phyloP scores from a whole-genome alignment of 208 protist genomes.

The Histomonas meleagridis region DNA sequence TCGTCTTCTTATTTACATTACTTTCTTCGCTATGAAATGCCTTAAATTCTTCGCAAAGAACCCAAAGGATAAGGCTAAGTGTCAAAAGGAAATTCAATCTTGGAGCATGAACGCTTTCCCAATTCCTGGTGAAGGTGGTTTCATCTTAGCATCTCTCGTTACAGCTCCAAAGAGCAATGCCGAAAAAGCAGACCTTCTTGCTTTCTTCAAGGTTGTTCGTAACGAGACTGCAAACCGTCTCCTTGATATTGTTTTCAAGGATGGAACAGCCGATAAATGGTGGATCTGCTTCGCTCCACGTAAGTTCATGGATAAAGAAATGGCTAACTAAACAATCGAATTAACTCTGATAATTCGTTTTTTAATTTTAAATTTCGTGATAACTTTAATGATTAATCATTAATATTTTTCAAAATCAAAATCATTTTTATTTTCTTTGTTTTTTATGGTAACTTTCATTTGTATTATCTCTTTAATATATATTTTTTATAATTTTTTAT shows the following conservation, averaged over 20 bases:
- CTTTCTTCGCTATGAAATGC: slow-evolving; percentile 31
- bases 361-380: too few species aligned
- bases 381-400: too few species aligned
- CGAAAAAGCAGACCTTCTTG: background rate
- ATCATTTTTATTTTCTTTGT: too few species aligned
- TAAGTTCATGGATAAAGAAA: slow-evolving; percentile 28
- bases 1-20: slow-evolving; percentile 12
- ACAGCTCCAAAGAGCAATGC: background rate
- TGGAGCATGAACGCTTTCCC: slow-evolving; percentile 2
- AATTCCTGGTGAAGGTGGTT: background rate
- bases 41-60: slow-evolving; percentile 8
- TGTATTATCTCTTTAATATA: too few species aligned
- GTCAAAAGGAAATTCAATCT: background rate
- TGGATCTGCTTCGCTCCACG: slow-evolving; percentile 1
- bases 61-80: background rate
- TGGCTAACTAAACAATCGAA: background rate
- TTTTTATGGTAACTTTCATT: too few species aligned
- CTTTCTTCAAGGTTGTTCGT: background rate
- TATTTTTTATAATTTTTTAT: too few species aligned
- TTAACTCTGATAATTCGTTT: too few species aligned
- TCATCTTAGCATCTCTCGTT: background rate
- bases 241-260: background rate
- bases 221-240: background rate
- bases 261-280: background rate
- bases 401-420: too few species aligned